Evolutionary conservation across 345 rosid species (phyloP), one percentile per base, ranked within the genome.

Genomic region (Aurinia saxatilis): DNA sequence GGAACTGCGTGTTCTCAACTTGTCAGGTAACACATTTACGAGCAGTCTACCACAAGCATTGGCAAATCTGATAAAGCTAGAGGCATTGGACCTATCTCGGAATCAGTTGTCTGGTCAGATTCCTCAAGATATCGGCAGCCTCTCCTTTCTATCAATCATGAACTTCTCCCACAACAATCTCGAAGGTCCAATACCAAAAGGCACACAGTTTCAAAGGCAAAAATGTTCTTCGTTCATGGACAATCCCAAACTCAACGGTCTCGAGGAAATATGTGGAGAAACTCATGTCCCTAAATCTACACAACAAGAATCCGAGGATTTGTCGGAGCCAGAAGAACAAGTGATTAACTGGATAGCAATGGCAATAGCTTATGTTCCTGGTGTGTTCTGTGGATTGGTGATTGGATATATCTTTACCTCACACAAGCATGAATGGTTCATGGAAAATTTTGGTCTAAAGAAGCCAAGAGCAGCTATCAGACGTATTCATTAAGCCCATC

Each of bases 171-270:
- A 35, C 7, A 61, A 61, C 56, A 9, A n/a, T 42, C 46, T 61
- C 10, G 4, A 35, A 17, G 66, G 66, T 21, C 66, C 44, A 34
- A 8, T 61, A 3, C 66, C 66, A 45, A 46, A 2, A 49, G 25
- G 56, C 10, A 48, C 56, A 21, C 66, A 61, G 10, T 61, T 61
- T 61, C 53, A 18, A 61, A 61, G 55, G 1, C 56, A 61, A 35
- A 13, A 31, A 0, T 35, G 51, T 46, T 47, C 66, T 46, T 9
- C 56, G 0, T 61, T 61, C 56, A 34, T 10, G 56, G 44, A 13
- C n/a, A 61, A 61, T 15, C 13, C 6, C 21, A 34, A 13, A 12
- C 56, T 48, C 33, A 19, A n/a, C 4, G 66, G 46, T 25, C 33
- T 49, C 4, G 30, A 61, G 1, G 13, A 49, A 34, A 21, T 34